phyloP scores from a whole-genome alignment of 371 early-diverging fungal species.

The Haplosporangium sp. region DNA sequence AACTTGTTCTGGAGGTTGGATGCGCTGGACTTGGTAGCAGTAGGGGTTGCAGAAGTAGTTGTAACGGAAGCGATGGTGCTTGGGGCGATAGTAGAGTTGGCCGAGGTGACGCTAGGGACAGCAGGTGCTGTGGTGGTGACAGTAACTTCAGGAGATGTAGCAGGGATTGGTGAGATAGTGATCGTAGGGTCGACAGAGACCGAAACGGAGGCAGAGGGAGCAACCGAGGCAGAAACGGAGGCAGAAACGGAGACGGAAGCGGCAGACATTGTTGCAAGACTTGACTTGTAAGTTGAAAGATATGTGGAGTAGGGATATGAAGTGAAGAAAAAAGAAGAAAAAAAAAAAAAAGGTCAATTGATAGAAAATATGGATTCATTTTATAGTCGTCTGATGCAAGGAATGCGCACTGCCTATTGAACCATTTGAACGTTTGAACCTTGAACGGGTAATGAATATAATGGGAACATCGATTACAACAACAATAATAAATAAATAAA shows the following conservation, averaged over 20 bases:
- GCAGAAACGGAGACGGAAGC: background rate
- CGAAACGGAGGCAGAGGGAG: background rate
- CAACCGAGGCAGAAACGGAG: background rate
- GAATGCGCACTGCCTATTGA: no score
- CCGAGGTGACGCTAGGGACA: background rate
- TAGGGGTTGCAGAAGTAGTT: background rate
- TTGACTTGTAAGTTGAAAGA: no score
- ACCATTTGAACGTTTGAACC: no score
- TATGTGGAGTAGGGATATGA: background rate
- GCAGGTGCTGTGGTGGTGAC: background rate
- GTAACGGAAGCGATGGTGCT: background rate
- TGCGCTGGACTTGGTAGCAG: constrained; percentile 15
- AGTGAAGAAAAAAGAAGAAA: background rate
- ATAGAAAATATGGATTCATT: no score
- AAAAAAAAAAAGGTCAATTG: background rate
- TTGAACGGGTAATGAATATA: no score
- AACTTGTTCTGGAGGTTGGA: constrained; percentile 23
- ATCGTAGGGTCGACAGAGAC: background rate
- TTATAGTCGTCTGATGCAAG: no score
- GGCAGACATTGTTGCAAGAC: background rate
- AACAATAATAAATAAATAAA: no score
- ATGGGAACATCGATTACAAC: no score
- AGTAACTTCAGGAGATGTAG: background rate
- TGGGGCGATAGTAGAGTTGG: background rate
- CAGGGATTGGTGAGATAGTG: background rate